Base-by-base conservation (phyloP, 768 basidiomycete genomes). In the Boletus vermiculosoides region DNA sequence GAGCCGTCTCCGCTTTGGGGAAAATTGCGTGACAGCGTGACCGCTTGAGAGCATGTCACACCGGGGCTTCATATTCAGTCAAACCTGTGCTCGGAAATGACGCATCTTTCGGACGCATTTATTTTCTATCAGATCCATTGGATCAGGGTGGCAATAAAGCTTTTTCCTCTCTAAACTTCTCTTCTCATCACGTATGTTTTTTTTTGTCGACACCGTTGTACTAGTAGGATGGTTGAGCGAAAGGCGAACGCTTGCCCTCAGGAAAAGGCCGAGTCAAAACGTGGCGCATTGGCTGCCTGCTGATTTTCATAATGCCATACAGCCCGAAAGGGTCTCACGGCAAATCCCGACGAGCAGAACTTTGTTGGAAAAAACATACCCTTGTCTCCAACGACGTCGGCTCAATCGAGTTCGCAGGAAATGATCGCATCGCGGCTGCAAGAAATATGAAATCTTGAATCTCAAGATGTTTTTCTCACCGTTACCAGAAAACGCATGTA, bases 21-120 rank as follows among this genome's bases (percentile, higher is more conserved):
- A 40, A 58, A 11, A 67, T 63, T 69, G 57, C 9, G 66, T 73
- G 72, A 72, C 68, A 31, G 11, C 0, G 65, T 69, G 60, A 70
- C 69, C 12, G n/a, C n/a, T 20, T 45, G 23, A 22, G 28, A 25
- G 8, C 0, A 13, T 47, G 63, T 70, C 72, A 72, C 70, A 13
- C 59, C 71, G 70, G 73, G 5, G 3, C 16, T 59, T 68, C 59
- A 54, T 63, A 48, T 54, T 13, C 33, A 48, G 40, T 0, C 36
- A 73, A 70, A 68, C 72, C 71, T 65, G 73, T 73, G 73, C 45
- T 52, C 56, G 52, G 58, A 60, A 60, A 66, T 62, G 62, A 59
- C 58, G 54, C 50, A 37, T 30, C 20, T 4, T 16, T 59, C 59
- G 67, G 64, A 48, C 42, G 57, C 36, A 59, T 49, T 55, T 45